Evolutionary conservation across 306 rosid species (phyloP).

Genomic region (Pyrus pyrifolia): DNA sequence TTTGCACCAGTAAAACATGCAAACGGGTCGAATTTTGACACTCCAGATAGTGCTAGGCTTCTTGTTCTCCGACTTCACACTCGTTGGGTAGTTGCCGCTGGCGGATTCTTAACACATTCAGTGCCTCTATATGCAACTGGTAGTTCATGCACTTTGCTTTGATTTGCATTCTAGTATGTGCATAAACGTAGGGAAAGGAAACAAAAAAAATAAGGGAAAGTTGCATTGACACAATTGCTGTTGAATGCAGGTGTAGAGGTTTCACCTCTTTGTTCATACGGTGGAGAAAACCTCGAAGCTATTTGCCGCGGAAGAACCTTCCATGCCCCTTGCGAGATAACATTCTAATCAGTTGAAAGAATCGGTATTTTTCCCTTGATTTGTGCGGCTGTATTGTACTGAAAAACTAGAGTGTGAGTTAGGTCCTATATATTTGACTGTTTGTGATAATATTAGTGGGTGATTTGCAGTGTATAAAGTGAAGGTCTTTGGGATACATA

Average conservation of each 20-base stretch:
- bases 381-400: constrained; percentile 31
- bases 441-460: constrained; percentile 5
- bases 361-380: background rate
- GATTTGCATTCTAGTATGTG: background rate
- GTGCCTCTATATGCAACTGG: constrained; percentile 95
- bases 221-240: constrained; percentile 6
- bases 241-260: constrained; percentile 79
- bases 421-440: constrained; percentile 17
- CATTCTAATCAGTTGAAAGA: constrained; percentile 35
- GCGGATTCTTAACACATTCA: constrained; percentile 97
- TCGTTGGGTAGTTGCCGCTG: constrained; percentile 98
- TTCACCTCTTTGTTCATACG: constrained; percentile 89
- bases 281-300: constrained; percentile 90
- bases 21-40: constrained; percentile 79
- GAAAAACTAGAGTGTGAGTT: constrained; percentile 13
- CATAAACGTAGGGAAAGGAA: background rate
- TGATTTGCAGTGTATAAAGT: constrained; percentile 7
- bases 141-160: constrained; percentile 15
- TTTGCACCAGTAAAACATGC: constrained; percentile 98
- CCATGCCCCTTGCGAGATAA: constrained; percentile 94
- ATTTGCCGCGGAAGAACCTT: constrained; percentile 96
- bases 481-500: background rate
- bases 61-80: constrained; percentile 95
- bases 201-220: background rate
- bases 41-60: constrained; percentile 91